A percentile compares a stretch with the other conserved stretches of the same genome.
Conservation (phyloP, 2,329 filamentous ascomycete genomes). For the Periconia sp. region DNA sequence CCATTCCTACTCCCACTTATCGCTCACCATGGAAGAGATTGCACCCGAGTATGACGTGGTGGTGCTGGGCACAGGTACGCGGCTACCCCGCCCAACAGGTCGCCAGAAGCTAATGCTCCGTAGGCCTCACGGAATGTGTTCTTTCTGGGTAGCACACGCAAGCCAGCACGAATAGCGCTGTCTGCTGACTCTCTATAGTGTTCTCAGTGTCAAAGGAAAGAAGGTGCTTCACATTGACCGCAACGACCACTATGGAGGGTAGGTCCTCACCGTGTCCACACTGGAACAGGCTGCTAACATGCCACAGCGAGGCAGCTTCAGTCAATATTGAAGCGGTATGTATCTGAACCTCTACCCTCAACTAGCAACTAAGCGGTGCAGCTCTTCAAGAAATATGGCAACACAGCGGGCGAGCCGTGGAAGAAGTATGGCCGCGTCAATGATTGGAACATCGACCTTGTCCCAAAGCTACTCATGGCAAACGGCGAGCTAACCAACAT, state of each 20-base stretch:
- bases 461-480: slow-evolving; percentile 98
- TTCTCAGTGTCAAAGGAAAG: slow-evolving; percentile 97
- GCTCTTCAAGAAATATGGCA: slow-evolving; percentile 98
- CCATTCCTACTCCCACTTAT: slow-evolving; percentile 13
- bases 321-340: slow-evolving; percentile 87
- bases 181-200: slow-evolving; percentile 59
- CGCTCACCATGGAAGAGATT: slow-evolving; percentile 87
- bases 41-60: slow-evolving; percentile 98
- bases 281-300: slow-evolving; percentile 26
- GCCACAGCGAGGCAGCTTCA: slow-evolving; percentile 83
- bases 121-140: slow-evolving; percentile 97
- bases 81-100: slow-evolving; percentile 45
- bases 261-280: slow-evolving; percentile 48
- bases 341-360: slow-evolving; percentile 45
- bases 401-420: slow-evolving; percentile 88
- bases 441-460: slow-evolving; percentile 99
- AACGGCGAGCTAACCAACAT: slow-evolving; percentile 99
- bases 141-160: slow-evolving; percentile 78
- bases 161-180: slow-evolving; percentile 3
- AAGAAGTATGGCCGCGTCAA: slow-evolving; percentile 95
- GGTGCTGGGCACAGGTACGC: slow-evolving; percentile 93
- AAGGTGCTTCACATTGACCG: slow-evolving; percentile 99
- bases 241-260: slow-evolving; percentile 99
- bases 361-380: slow-evolving; percentile 55
- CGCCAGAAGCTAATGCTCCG: slow-evolving; percentile 36